Base-by-base conservation (phyloP, 495 filamentous ascomycete species). In the Xylaria scruposa region DNA sequence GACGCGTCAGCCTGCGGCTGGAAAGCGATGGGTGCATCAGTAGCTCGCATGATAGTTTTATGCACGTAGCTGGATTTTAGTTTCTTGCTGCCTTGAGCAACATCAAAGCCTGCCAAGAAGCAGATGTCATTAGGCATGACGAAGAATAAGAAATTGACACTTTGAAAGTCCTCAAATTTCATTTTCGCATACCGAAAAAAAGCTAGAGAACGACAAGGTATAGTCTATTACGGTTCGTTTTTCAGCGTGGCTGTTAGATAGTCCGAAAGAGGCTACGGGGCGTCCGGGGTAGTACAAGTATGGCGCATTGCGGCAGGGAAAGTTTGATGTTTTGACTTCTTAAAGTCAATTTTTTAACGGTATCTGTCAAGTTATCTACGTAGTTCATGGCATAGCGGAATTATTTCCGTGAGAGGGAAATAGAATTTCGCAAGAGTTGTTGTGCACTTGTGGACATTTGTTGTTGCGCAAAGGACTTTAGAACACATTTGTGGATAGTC, bases 171-270 rank as follows among this genome's bases (percentile, higher is more conserved):
- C 58, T 60, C 31, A 21, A 60, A 60, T 38, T 12, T 60, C 8
- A 4, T 40, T 60, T 8, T 49, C 62, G 62, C 42, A 65, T 21
- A 53, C 46, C 63, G 44, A 67, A 33, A 29, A 36, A 29, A 38
- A 21, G 19, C 29, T 36, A 21, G n/a, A 53, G 12, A 12, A 24
- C 4, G 36, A n/a, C 12, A 67, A 40, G 21, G 5, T 26, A 47
- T 31, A 31, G 49, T 29, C 13, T 26, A 26, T 36, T 21, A 17
- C 47, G 1, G 4, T 53, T 53, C 4, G n/a, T 7, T 56, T 31
- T 54, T 67, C 65, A 54, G 65, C 49, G 47, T 67, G 65, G 65
- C 65, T 67, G 65, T 26, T 36, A 63, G 17, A 17, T n/a, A 56
- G 49, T 67, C 65, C 49, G 19, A 54, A 56, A 67, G 49, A 67